Base-by-base conservation (phyloP, 2,329 filamentous ascomycete species). In the Fusarium mexicanum region DNA sequence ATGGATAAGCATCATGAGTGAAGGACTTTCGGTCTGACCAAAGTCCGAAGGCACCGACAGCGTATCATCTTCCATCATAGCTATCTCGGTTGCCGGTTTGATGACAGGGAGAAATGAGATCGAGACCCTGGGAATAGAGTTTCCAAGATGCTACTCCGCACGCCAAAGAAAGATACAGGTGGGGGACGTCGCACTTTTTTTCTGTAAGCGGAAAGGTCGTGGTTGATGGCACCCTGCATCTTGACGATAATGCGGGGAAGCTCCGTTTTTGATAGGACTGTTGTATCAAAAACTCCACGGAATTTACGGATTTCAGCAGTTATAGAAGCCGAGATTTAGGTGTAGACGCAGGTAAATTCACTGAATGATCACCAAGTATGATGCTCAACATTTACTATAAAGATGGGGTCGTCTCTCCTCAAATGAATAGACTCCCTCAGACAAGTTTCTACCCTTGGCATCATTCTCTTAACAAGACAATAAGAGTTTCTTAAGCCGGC, bases 101-200 rank as follows among this genome's bases (percentile, higher is more conserved):
- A 33, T 29, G 20, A 31, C 9, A 31, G 13, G 14, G 11, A 29
- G 18, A 1, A 8, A 14, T 17, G 24, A 10, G 3, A 31, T 18
- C 37, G 29, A 57, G 37, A 14, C 53, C 37, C 18, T 38, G 16
- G 12, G n/a, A 24, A 31, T 5, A 44, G 24, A 43, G 22, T 41
- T 57, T 16, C 14, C 11, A 57, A 14, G 26, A n/a, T 6, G 16
- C 9, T 43, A 43, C 37, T 40, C 20, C 53, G 53, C 53, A 43
- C 26, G 26, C 37, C 20, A 18, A 24, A 57, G 24, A 43, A 18
- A 24, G 31, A 18, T 59, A 29, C 20, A 26, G 29, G 62, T 37
- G 57, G 37, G n/a, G 37, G 20, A 26, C 22, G 11, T 64, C 62
- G 62, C 62, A 62, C 57, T 64, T 44, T 62, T 64, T 61, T 38